phyloP scores from a whole-genome alignment of 306 rosid genomes.

The Ormosia emarginata region DNA sequence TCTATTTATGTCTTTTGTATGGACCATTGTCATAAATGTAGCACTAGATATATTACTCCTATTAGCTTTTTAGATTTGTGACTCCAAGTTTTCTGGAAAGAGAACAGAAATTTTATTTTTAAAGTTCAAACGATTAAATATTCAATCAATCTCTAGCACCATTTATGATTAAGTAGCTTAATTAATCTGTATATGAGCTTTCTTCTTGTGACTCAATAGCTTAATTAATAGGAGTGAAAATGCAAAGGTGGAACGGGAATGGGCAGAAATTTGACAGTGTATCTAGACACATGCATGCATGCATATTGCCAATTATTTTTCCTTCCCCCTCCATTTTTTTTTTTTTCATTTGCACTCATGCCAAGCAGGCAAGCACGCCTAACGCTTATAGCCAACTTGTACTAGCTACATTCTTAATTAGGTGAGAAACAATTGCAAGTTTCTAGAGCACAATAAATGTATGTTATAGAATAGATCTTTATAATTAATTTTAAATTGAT shows the following conservation, averaged over 20 bases:
- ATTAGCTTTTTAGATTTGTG: neutral
- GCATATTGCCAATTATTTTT: neutral
- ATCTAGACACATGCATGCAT: neutral
- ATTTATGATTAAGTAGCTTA: neutral
- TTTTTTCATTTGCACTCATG: neutral
- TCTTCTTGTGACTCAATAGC: neutral
- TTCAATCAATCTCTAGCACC: neutral
- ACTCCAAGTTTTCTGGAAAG: neutral
- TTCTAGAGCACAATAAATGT: too few species aligned
- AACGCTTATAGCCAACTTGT: neutral
- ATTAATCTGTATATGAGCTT: neutral
- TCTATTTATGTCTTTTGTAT: neutral
- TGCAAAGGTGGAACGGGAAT: neutral
- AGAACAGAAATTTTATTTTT: too few species aligned
- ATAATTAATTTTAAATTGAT: too few species aligned
- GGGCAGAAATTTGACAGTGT: neutral
- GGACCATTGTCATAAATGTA: neutral
- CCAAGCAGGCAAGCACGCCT: neutral
- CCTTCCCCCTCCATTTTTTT: too few species aligned
- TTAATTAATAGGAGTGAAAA: neutral
- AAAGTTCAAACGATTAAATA: neutral
- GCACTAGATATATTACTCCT: neutral
- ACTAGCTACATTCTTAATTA: neutral
- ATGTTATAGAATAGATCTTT: too few species aligned
- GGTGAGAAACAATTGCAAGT: too few species aligned